These are phyloP conservation scores for Cochlearia excelsa DNA, from an alignment of 345 rosid genomes.

Conservation along the genomic window DNA sequence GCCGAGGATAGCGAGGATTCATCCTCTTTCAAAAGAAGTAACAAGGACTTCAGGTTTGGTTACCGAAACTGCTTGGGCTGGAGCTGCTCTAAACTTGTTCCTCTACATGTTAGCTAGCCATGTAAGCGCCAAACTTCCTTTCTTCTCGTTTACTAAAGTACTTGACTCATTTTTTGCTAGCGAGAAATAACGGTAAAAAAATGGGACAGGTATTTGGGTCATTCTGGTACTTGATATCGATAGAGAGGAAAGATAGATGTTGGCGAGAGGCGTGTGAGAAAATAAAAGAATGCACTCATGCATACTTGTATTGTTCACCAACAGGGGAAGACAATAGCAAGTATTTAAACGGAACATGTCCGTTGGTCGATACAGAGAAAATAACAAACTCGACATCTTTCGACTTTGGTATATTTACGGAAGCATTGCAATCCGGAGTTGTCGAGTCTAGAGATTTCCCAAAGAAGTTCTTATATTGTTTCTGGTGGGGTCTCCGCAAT, in stretches of 20 bases:
- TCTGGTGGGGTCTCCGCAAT: conserved; percentile 47
- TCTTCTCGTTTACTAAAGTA: not conserved
- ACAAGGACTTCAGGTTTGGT: conserved; percentile 42
- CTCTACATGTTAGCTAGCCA: conserved; percentile 43
- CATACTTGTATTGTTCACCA: conserved; percentile 15
- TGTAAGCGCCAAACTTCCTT: conserved; percentile 16
- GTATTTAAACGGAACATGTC: conserved; percentile 26
- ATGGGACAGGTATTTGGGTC: conserved; percentile 35
- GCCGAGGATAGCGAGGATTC: conserved; percentile 36
- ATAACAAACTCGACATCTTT: conserved; percentile 28
- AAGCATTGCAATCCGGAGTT: conserved; percentile 36
- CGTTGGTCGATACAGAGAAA: conserved; percentile 26
- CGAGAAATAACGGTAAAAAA: not conserved
- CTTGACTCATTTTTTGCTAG: no score
- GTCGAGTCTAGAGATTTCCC: conserved; percentile 36
- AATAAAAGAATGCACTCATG: not conserved
- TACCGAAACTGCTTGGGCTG: conserved; percentile 43
- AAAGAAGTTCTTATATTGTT: conserved; percentile 37
- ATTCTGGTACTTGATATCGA: conserved; percentile 41
- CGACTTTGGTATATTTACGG: conserved; percentile 42
- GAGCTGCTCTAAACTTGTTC: conserved; percentile 39
- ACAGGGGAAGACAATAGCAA: not conserved
- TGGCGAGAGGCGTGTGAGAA: conserved; percentile 40
- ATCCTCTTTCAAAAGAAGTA: conserved; percentile 36
- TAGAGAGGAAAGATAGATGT: conserved; percentile 42